These are phyloP conservation scores for Camelina laxa DNA, from an alignment of 345 rosid genomes.

Conservation along the genomic window DNA sequence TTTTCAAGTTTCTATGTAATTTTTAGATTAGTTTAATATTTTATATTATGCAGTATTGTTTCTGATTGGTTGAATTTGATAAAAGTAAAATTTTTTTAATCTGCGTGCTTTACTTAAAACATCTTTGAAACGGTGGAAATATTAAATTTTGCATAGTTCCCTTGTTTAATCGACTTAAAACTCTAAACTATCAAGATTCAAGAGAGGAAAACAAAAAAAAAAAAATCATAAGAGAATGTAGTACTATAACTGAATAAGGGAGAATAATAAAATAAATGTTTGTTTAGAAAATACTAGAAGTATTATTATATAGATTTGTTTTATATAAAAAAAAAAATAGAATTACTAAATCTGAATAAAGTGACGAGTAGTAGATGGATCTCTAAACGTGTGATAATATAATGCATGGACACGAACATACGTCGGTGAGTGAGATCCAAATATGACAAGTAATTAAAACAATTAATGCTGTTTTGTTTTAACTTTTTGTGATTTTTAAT, in stretches of 20 bases:
- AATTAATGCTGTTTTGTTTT: conserved; percentile 33
- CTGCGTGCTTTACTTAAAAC: too few species aligned
- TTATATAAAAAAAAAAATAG: not conserved
- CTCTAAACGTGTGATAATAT: conserved; percentile 39
- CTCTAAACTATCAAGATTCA: not conserved
- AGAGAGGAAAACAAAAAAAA: not conserved
- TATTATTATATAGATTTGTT: not conserved
- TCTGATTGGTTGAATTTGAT: too few species aligned
- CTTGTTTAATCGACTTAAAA: not conserved
- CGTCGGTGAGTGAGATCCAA: conserved; percentile 49
- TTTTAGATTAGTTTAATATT: too few species aligned
- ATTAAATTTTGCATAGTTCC: not conserved
- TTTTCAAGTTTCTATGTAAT: too few species aligned
- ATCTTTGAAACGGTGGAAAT: too few species aligned
- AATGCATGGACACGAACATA: conserved; percentile 41
- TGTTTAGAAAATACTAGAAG: not conserved
- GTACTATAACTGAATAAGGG: not conserved
- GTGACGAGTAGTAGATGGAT: conserved; percentile 29
- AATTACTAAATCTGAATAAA: conserved; percentile 26
- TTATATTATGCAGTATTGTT: too few species aligned
- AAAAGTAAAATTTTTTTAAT: too few species aligned
- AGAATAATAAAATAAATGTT: not conserved
- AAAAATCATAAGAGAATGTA: not conserved
- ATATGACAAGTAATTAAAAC: conserved; percentile 44
- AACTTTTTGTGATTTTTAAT: not conserved